Conservation (phyloP, 2,329 filamentous ascomycete species). For the Sclerotinia glacialis region DNA sequence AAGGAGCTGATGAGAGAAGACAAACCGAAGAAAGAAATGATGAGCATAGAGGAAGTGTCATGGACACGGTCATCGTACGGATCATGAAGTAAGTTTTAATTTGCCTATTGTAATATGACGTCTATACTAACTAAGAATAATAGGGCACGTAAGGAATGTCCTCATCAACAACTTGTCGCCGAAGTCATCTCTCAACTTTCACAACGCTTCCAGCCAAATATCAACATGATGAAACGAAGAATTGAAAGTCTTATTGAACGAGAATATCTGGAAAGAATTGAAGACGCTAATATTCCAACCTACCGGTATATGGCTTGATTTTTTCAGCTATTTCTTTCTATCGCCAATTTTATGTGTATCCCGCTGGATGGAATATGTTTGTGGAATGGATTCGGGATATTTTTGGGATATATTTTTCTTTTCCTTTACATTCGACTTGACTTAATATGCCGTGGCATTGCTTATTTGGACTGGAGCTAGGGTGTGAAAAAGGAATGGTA, state of each 20-base stretch:
- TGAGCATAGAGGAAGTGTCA: conserved; percentile 65
- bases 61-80: conserved; percentile 74
- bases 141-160: conserved; percentile 70
- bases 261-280: conserved; percentile 75
- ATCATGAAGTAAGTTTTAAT: conserved; percentile 71
- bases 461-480: neutral
- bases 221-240: conserved; percentile 75
- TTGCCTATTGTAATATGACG: neutral
- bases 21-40: conserved; percentile 75
- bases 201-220: conserved; percentile 70
- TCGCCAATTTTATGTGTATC: neutral
- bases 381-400: neutral
- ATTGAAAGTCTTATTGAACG: conserved; percentile 74
- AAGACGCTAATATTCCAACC: conserved; percentile 58
- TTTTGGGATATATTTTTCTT: neutral
- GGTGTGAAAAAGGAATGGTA: conserved; percentile 1
- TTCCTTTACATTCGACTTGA: neutral
- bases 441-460: neutral
- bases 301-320: conserved; percentile 69
- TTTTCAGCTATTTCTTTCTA: no score
- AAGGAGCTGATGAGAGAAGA: conserved; percentile 66
- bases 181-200: conserved; percentile 70
- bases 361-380: neutral
- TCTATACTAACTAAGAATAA: conserved; percentile 42
- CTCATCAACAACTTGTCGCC: conserved; percentile 65